Conservation (phyloP, 2,329 filamentous ascomycete genomes). For the Colletotrichum liriopes region DNA sequence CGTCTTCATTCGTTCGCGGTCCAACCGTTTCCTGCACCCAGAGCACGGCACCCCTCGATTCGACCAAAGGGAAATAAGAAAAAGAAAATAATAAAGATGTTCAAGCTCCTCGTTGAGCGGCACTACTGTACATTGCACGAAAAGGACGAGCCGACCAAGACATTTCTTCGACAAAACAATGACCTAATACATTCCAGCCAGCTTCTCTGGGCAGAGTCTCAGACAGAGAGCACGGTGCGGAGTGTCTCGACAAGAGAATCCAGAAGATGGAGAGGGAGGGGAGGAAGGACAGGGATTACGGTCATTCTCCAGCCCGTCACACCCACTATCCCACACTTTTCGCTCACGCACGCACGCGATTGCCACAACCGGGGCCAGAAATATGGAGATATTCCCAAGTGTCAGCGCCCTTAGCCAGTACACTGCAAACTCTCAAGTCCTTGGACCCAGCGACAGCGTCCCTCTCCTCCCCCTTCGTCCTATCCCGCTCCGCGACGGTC, state of each 20-base stretch:
- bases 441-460: background rate
- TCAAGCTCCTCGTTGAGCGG: constrained; percentile 32
- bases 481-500: too few species aligned
- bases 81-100: background rate
- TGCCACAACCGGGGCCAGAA: constrained; percentile 20
- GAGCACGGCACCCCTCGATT: constrained; percentile 13
- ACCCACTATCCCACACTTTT: constrained; percentile 22
- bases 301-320: constrained; percentile 22
- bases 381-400: constrained; percentile 15
- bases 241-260: constrained; percentile 9
- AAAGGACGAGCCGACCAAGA: constrained; percentile 16
- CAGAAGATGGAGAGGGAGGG: constrained; percentile 6
- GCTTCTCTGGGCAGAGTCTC: constrained; percentile 14
- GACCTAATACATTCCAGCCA: constrained; percentile 16
- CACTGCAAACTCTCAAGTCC: constrained; percentile 8
- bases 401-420: background rate
- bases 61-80: background rate
- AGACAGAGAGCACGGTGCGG: background rate
- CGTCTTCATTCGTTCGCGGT: background rate
- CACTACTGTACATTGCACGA: constrained; percentile 22
- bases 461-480: background rate
- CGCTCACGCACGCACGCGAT: constrained; percentile 26
- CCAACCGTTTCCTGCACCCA: constrained; percentile 14
- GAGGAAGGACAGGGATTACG: constrained; percentile 12
- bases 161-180: constrained; percentile 19